Evolutionary conservation across 805 yeast genomes (phyloP), one percentile per base, ranked within the genome.

Genomic region (Pichia insulana): DNA sequence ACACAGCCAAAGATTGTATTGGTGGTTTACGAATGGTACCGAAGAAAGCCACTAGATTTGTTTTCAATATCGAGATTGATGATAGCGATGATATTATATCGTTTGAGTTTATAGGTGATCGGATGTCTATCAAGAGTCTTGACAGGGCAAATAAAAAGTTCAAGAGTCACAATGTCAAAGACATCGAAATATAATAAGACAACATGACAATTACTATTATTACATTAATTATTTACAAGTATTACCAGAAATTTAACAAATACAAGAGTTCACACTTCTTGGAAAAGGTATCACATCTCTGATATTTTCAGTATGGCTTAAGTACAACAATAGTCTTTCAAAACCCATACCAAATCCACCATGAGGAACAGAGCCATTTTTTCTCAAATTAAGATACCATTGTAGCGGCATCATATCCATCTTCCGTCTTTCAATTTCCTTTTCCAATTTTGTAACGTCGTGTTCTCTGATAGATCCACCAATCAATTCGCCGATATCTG

Each of bases 321-420:
- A 63, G 50, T 80, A 89, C 42, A 83, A 77, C 13, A 92, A 59
- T 26, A 92, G 63, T 46, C 99, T 68, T 59, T 92, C 98, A 51
- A 89, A 77, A 0, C 99, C 99, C 69, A 92, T 67, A 0, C 99
- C 99, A 62, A 83, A 92, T 0, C 99, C 99, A 37, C 98, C 98
- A 58, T 90, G 97, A 0, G 97, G 96, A 18, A 80, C 80, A 2
- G 83, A 67, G 0, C 97, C 97, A 51, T 83, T 79, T 47, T 67
- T 67, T 46, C 98, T 69, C 8, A 83, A 67, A 1, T 80, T 73
- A 22, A 81, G 51, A 56, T 89, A 92, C 99, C 99, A 92, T 26
- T 74, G 69, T 59, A 92, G 59, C 16, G 75, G 73, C 2, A 69
- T 72, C 0, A 55, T 37, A 41, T 74, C 71, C 89, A 88, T 83